These are phyloP conservation scores for Suillus decipiens DNA, from an alignment of 768 basidiomycete genomes.

Conservation along the genomic window DNA sequence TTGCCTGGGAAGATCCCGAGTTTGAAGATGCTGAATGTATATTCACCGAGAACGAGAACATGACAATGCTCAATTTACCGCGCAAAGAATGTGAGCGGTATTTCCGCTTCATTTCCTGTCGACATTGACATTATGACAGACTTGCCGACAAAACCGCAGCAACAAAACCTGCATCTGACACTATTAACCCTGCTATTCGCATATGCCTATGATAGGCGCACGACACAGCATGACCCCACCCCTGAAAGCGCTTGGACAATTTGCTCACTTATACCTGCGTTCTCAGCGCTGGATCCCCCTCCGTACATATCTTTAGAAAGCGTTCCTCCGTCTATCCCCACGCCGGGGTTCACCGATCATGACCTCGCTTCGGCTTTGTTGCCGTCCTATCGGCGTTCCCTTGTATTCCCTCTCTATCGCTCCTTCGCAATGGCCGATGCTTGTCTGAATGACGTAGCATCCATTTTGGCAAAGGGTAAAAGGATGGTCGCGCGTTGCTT, in stretches of 20 bases:
- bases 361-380: slow-evolving; percentile 55
- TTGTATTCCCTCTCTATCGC: slow-evolving; percentile 79
- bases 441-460: slow-evolving; percentile 66
- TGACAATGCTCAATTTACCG: slow-evolving; percentile 58
- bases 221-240: slow-evolving; percentile 77
- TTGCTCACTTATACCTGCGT: slow-evolving; percentile 66
- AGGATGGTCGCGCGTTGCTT: slow-evolving; percentile 64
- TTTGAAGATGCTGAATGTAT: slow-evolving; percentile 39
- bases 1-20: slow-evolving; percentile 66
- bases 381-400: slow-evolving; percentile 71
- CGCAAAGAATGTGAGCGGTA: slow-evolving; percentile 51
- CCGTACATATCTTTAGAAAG: slow-evolving; percentile 38
- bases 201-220: slow-evolving; percentile 80
- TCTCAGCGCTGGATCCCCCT: slow-evolving; percentile 81
- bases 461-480: slow-evolving; percentile 58
- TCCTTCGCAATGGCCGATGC: slow-evolving; percentile 73
- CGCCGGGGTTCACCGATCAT: slow-evolving; percentile 36
- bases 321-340: slow-evolving; percentile 17
- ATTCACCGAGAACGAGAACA: slow-evolving; percentile 75
- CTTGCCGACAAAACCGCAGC: slow-evolving; percentile 56
- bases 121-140: slow-evolving; percentile 43
- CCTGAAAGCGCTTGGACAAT: slow-evolving; percentile 91
- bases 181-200: slow-evolving; percentile 74
- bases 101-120: neutral
- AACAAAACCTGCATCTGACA: slow-evolving; percentile 64